Conservation (phyloP, 2,329 filamentous ascomycete genomes). For the Cercospora zeina region DNA sequence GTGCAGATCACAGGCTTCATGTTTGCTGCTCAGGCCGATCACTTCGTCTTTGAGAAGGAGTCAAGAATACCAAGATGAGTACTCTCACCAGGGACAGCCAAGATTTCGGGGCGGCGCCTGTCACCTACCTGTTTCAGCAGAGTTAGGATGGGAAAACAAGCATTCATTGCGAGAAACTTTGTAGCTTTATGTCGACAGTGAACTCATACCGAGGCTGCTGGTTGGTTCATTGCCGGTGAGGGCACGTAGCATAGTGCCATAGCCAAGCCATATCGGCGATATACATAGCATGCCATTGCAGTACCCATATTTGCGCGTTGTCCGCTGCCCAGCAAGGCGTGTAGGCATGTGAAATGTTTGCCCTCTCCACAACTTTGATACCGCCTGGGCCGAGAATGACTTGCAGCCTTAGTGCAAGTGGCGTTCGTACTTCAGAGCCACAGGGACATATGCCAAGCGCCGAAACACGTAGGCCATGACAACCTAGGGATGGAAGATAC, state of each 20-base stretch:
- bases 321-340: too few relatives aligned
- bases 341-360: neutral
- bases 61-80: constrained; percentile 9
- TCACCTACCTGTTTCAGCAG: constrained; percentile 1
- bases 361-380: neutral
- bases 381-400: neutral
- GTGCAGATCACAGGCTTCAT: neutral
- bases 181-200: neutral
- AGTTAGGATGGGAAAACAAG: neutral
- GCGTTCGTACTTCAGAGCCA: neutral
- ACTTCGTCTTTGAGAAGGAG: constrained; percentile 13
- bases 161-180: neutral
- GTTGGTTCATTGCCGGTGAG: neutral
- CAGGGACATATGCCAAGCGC: constrained; percentile 1
- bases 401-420: neutral
- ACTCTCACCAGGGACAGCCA: neutral
- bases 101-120: neutral
- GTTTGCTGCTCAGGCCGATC: constrained; percentile 1
- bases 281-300: neutral
- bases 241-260: neutral
- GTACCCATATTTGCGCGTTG: neutral
- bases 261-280: neutral
- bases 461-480: neutral
- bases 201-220: neutral
- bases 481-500: neutral